Evolutionary conservation across 805 yeast species (phyloP), one percentile per base, ranked within the genome.

Genomic region (Yamadazyma nakazawae): DNA sequence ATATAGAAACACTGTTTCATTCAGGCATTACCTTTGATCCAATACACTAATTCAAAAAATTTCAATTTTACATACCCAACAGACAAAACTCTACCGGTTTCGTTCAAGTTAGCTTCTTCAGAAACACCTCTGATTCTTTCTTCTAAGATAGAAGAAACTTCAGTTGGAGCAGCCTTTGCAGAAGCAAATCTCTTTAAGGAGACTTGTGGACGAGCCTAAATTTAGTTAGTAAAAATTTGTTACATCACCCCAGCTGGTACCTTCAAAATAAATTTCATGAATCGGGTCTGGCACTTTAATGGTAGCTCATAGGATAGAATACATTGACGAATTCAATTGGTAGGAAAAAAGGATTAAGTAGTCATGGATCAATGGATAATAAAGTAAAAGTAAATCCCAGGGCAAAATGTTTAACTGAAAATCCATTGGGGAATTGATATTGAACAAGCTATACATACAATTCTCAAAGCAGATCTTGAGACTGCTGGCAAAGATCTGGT

Each of bases 91-190:
- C 96, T 89, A 76, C 99, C 99, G 71, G 99, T 95, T 80, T 94
- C 99, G 76, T 94, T 89, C 69, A 94, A 85, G 85, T 88, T 84
- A 65, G 97, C 88, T 77, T 92, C 98, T 67, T 89, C 94, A 57
- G 96, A 84, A 65, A 92, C 95, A 79, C 99, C 99, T 81, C 97
- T 91, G 81, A 94, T 94, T 80, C 96, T 90, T 77, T 94, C 96
- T 81, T 94, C 99, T 70, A 94, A 84, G 79, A 94, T 94, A 52
- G 98, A 89, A 61, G 99, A 91, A 60, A 94, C 99, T 81, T 94
- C 99, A 61, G 98, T 94, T 72, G 99, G 98, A 63, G 96, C 90
- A 68, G 98, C 94, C 84, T 94, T 94, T 60, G 94, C 91, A 51
- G 91, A 82, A 68, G 97, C 97, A 72, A 82, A 88, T 76, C 96